Conservation (phyloP, 164 flowering plant genomes). For the Magnolia sinica region DNA sequence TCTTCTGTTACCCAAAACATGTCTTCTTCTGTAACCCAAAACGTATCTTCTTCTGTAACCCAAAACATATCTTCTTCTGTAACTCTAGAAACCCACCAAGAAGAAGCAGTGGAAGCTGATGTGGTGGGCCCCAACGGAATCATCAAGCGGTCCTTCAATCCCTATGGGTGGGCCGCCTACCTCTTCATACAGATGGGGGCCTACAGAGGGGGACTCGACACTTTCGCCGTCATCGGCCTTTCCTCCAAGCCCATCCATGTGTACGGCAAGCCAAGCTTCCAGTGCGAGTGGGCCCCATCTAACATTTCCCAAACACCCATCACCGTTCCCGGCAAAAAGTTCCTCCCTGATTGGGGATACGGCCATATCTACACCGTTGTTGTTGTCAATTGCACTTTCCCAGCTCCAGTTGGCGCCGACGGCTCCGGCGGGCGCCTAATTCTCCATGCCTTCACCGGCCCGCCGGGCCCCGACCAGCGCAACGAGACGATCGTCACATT, state of each 20-base stretch:
- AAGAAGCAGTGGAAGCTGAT: constrained; percentile 10
- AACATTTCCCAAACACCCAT: constrained; percentile 7
- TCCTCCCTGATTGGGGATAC: constrained; percentile 92
- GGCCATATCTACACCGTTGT: constrained; percentile 91
- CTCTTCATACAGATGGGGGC: constrained; percentile 80
- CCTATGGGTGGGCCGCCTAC: constrained; percentile 73
- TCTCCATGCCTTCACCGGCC: constrained; percentile 54
- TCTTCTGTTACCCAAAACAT: constrained; percentile 15
- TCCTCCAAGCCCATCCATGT: constrained; percentile 54
- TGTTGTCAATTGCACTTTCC: constrained; percentile 82
- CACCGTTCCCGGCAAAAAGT: constrained; percentile 32
- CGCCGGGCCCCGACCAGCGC: constrained; percentile 34
- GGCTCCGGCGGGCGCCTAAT: constrained; percentile 57
- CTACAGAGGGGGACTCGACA: constrained; percentile 75
- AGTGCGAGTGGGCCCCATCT: constrained; percentile 57
- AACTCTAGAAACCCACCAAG: constrained; percentile 14
- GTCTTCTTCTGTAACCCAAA: constrained; percentile 14
- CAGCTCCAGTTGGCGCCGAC: constrained; percentile 36
- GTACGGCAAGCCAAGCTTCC: constrained; percentile 40
- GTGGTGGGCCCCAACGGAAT: constrained; percentile 19
- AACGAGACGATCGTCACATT: constrained; percentile 50
- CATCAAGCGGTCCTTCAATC: constrained; percentile 50
- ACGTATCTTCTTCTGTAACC: constrained; percentile 18
- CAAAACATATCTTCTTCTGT: constrained; percentile 8
- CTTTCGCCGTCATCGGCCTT: constrained; percentile 51